Base-by-base conservation (phyloP, 2,329 filamentous ascomycete species). In the Aureobasidium sp. region DNA sequence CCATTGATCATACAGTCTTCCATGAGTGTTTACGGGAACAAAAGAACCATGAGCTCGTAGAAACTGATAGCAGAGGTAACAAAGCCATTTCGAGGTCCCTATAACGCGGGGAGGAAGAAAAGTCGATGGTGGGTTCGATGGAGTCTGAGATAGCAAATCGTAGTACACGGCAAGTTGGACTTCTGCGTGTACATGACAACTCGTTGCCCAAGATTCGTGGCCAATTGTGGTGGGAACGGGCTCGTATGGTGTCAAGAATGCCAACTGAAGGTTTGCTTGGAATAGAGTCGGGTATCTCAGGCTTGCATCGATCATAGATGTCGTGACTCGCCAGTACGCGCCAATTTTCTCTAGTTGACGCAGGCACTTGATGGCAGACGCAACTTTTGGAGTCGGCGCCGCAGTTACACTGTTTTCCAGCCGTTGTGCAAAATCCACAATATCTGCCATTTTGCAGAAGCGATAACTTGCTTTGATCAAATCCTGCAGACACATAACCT, bases 1-100 rank as follows among this genome's bases (percentile, higher is more conserved):
- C 60, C 60, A 61, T 29, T 61, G 60, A 31, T 61, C 60, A 11
- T 61, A 61, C n/a, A 61, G 19, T 5, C 49, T 15, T 11, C 60
- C 60, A 24, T 61, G 60, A 11, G 60, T 61, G 5, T 61, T 61
- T 0, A 31, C 29, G 17, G 49, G 49, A 4, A 39, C 7, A n/a
- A 54, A 61, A 1, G 9, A 12, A 1, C 49, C 49, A 44, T 61
- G 60, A 14, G 48, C 29, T 7, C 39, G 29, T 3, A 61, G 8
- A 31, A 61, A 61, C 9, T 15, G 29, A 12, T 53, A 61, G 40
- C 60, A 61, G 33, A 61, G 60, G 22, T 56, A 61, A 15, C 60
- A 61, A 39, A 61, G 49, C 60, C 60, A 61, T 22, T 61, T 61
- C 2, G 49, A 56, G 1, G 47, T 61, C 4, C 60, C 60, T 0